Percentiles rank a stretch among this genome's conserved stretches.
Evolutionary conservation across 2,329 filamentous ascomycete genomes (phyloP).

Genomic region (Tolypocladium sp.): DNA sequence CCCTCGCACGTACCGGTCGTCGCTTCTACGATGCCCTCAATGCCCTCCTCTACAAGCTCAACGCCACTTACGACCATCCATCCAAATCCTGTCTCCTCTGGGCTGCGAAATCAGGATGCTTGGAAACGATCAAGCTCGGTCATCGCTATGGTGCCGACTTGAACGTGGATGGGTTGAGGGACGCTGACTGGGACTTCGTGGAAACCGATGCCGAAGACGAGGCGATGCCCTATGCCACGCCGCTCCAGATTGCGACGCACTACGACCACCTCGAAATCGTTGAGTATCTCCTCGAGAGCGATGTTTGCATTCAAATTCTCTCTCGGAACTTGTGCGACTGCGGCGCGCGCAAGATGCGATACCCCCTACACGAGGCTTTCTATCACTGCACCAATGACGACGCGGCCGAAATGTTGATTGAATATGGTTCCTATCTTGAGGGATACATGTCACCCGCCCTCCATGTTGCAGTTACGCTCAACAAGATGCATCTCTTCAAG

Average conservation of each 20-base stretch:
- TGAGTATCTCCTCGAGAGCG: not conserved
- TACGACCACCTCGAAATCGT: not conserved
- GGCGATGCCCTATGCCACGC: not conserved
- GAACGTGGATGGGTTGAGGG: not conserved
- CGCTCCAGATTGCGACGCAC: not conserved
- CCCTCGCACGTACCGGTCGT: not conserved
- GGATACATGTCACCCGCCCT: not conserved
- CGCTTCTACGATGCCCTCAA: not conserved
- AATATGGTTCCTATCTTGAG: not conserved
- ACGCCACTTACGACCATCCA: not conserved
- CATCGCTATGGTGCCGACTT: not conserved
- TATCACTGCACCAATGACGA: not conserved
- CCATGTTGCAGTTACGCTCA: not conserved
- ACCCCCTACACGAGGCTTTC: not conserved
- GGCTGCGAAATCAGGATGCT: not conserved
- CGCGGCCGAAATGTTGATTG: not conserved
- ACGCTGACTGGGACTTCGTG: too few species aligned
- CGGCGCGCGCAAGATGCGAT: not conserved
- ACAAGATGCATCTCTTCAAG: not conserved
- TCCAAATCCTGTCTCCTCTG: not conserved
- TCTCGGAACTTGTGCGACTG: not conserved
- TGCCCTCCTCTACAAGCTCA: not conserved
- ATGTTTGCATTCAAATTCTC: not conserved
- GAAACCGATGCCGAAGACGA: too few species aligned
- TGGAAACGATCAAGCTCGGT: not conserved